Percentiles rank a stretch among this genome's conserved stretches.
Evolutionary conservation across 139 green algal genomes (phyloP).

Genomic region (Gonium pectorale): DNA sequence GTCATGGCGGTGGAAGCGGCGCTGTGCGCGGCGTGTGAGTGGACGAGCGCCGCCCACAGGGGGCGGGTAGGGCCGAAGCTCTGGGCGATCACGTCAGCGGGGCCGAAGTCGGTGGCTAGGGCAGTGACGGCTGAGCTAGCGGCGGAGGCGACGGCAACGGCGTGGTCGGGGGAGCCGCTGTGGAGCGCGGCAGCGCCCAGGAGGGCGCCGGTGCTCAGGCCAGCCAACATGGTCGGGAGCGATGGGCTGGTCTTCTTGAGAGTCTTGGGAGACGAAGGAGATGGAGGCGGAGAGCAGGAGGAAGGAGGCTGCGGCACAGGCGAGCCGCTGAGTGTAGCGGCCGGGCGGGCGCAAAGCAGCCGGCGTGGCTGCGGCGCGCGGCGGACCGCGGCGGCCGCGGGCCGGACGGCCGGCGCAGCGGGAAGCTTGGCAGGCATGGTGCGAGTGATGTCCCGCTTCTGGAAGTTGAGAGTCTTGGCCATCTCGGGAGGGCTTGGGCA

Average conservation of each 20-base stretch:
- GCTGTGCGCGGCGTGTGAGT: neutral
- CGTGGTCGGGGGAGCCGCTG: too few relatives aligned
- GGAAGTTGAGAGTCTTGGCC: too few relatives aligned
- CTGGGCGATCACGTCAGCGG: neutral
- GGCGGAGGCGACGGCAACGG: too few relatives aligned
- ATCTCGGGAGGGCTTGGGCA: too few relatives aligned
- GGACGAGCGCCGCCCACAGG: constrained; percentile 9
- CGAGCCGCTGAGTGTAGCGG: neutral
- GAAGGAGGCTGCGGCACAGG: constrained; percentile 19
- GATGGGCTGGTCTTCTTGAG: too few relatives aligned
- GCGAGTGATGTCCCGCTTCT: too few relatives aligned
- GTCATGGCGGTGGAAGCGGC: neutral
- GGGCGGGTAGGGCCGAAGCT: constrained; percentile 13
- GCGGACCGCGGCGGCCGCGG: neutral
- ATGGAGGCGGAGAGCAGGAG: too few relatives aligned
- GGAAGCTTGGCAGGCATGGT: too few relatives aligned
- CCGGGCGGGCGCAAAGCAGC: neutral
- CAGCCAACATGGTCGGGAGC: neutral
- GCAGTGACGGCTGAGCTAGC: too few relatives aligned
- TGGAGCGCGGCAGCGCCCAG: neutral
- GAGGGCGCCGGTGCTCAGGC: neutral
- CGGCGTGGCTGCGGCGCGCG: too few relatives aligned
- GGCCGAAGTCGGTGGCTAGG: constrained; percentile 19
- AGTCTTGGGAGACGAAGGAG: too few relatives aligned
- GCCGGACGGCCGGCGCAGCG: neutral